Percentiles rank a stretch among this genome's conserved stretches.
These are phyloP conservation scores for Trichosporon ovoides DNA, from an alignment of 1,284 basidiomycete genomes.

Conservation along the genomic window DNA sequence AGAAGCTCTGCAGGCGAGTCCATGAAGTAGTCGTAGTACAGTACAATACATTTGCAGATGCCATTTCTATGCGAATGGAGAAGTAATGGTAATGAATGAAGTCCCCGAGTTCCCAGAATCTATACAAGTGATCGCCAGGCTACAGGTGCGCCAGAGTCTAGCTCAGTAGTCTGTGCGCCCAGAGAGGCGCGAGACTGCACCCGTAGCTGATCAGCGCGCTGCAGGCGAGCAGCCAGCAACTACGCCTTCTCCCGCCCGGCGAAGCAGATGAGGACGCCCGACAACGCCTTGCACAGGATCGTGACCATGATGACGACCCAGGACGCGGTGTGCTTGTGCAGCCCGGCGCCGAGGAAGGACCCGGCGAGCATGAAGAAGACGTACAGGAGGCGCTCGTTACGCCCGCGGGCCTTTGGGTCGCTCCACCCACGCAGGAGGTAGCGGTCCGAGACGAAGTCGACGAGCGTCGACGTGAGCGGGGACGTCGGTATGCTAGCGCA, in stretches of 20 bases:
- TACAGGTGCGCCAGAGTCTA: no score
- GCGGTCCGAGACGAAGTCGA: constrained; percentile 44
- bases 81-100: no score
- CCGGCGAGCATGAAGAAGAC: constrained; percentile 40
- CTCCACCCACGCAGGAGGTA: constrained; percentile 32
- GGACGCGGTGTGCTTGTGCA: constrained; percentile 34
- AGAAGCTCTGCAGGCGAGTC: no score
- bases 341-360: constrained; percentile 36
- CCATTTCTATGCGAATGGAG: no score
- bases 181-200: no score
- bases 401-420: constrained; percentile 26
- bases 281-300: constrained; percentile 30
- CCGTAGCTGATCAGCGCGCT: no score
- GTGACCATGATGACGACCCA: constrained; percentile 39
- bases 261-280: constrained; percentile 20
- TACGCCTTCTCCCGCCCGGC: constrained; percentile 9
- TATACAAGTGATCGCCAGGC: no score
- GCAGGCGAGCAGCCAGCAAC: no score
- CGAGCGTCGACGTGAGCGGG: constrained; percentile 42
- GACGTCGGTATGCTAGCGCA: constrained; percentile 40
- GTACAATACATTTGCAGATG: no score
- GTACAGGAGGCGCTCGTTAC: constrained; percentile 40
- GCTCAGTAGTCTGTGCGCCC: no score
- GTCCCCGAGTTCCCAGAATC: no score
- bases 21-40: no score